Base-by-base conservation (phyloP, 1,284 basidiomycete species). In the Leccinum pachyderme region DNA sequence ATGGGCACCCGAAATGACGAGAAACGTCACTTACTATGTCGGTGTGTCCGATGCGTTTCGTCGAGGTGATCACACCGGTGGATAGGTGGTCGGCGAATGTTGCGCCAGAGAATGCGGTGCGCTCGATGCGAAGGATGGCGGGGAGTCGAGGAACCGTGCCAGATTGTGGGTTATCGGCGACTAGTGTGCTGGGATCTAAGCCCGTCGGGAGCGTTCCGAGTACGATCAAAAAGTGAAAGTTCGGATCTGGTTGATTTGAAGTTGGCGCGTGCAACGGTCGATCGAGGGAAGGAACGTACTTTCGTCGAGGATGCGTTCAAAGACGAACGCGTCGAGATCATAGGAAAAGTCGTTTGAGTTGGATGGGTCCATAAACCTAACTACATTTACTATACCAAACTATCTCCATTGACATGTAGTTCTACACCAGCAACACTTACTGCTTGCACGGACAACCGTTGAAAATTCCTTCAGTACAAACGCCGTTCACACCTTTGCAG, bases 41-140 rank as follows among this genome's bases (percentile, higher is more conserved):
- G 44, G 73, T 82, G 12, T 62, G 67, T 52, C 72, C 79, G 41
- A 81, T 71, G 4, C 60, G 60, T 45, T 72, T 69, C 4, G 73
- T 64, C 7, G 65, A 63, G 25, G 68, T 61, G 28, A 82, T 56
- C 22, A 68, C 22, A 0, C 63, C 60, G 6, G 50, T 41, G 12
- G 63, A 63, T 15, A 67, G 47, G 25, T 54, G 55, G 7, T 59
- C 54, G 53, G 74, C 51, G 61, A 66, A 48, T n/a, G 69, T 66
- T 1, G 72, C 58, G 0, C 32, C 13, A 2, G 77, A 69, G 33
- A 89, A 73, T 0, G 79, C 73, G 0, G 81, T 81, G 62, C 82
- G 81, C 62, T 86, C 82, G 32, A 88, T 67, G 35, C 83, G 81
- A 13, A 89, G 61, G 52, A 90, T 85, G 0, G 84, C 80, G 2